Base-by-base conservation (phyloP, 2,329 filamentous ascomycete species). In the Botrytis byssoidea region DNA sequence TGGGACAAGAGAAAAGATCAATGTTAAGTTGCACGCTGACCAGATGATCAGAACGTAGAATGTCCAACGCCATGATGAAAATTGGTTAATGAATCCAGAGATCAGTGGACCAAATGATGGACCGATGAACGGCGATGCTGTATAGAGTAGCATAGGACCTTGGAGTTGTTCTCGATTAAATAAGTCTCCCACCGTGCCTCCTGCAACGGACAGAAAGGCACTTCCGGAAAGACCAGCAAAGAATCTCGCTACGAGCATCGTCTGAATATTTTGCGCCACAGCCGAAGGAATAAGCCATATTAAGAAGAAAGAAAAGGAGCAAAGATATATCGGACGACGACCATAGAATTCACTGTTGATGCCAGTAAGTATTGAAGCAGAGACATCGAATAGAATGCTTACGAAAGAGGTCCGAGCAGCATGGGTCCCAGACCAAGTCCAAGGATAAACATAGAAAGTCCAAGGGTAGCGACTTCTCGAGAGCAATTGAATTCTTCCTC, bases 31-130 rank as follows among this genome's bases (percentile, higher is more conserved):
- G 12, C 85, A 82, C n/a, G 86, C 88, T 2, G 90, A 87, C 94
- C 93, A 97, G 69, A 97, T 97, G 69, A 97, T 83, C 74, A 97
- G 85, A 6, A 94, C 87, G 80, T 95, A 97, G 82, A 96, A 95
- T 0, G 91, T 92, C 93, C 93, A 96, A 70, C 92, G 85, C 91
- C 94, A 97, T 73, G 85, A 84, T 5, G 86, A 87, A 78, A 91
- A 89, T 77, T 91, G 89, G 81, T 95, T 95, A 81, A 97, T 94
- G 81, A 97, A 94, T 12, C 93, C 94, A 14, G 93, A 93, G 29
- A 92, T 81, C 25, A 91, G 76, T 0, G 89, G 89, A 0, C 90
- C 89, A 4, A 89, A 77, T 14, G 85, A 86, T 0, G 90, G 86
- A 78, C 94, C 86, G 75, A 89, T 83, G 81, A 92, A 92, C 1